These are phyloP conservation scores for Volvox africanus DNA, from an alignment of 139 green algal genomes.

Conservation along the genomic window DNA sequence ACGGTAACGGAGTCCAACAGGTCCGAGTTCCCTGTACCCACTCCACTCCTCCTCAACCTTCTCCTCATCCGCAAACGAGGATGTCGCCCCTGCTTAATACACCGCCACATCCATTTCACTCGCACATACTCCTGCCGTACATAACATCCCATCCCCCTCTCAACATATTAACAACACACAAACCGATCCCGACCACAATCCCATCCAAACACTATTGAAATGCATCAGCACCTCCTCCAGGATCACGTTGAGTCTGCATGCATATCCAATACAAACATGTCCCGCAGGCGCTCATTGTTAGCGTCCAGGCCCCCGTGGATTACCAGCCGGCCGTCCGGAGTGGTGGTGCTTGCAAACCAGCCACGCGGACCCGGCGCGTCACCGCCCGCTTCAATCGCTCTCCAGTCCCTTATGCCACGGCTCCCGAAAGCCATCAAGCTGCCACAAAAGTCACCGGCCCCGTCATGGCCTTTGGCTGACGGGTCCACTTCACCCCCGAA, in stretches of 20 bases:
- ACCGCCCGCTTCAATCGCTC: constrained; percentile 23
- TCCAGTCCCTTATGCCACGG: constrained; percentile 21
- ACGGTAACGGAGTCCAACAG: too few relatives aligned
- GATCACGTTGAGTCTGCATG: neutral
- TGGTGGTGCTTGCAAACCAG: constrained; percentile 59
- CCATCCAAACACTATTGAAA: too few relatives aligned
- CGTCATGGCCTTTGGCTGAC: constrained; percentile 63
- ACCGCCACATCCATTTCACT: too few relatives aligned
- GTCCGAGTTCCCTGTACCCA: too few relatives aligned
- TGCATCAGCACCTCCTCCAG: too few relatives aligned
- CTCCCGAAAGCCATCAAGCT: neutral
- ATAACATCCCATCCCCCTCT: too few relatives aligned
- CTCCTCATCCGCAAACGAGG: too few relatives aligned
- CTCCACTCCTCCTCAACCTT: too few relatives aligned
- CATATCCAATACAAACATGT: constrained; percentile 57
- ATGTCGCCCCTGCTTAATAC: too few relatives aligned
- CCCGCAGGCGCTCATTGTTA: constrained; percentile 59
- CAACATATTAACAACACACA: too few relatives aligned
- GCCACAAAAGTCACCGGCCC: constrained; percentile 64
- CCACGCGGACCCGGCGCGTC: constrained; percentile 54
- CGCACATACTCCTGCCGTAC: too few relatives aligned
- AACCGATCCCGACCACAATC: too few relatives aligned
- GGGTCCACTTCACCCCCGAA: constrained; percentile 76
- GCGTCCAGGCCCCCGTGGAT: constrained; percentile 65
- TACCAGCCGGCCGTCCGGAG: constrained; percentile 40